A percentile compares a stretch with the other conserved stretches of the same genome.
Conservation (phyloP, 2,329 filamentous ascomycete species). For the Claviceps humidiphila region DNA sequence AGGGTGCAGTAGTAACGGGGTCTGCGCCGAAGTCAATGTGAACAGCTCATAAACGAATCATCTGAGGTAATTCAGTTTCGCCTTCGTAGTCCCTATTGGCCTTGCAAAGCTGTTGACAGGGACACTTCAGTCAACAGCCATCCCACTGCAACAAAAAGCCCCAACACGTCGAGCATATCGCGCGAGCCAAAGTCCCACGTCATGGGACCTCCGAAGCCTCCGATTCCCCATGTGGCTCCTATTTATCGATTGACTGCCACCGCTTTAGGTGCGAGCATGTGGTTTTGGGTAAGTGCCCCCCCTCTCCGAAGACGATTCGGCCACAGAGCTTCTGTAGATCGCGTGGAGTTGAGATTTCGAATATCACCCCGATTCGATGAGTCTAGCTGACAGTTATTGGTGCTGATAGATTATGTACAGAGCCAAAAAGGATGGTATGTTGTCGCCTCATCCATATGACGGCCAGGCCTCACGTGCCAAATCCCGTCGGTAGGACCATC, state of each 20-base stretch:
- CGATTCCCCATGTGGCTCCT: slow-evolving; percentile 35
- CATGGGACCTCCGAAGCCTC: slow-evolving; percentile 25
- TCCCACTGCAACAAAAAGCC: not conserved
- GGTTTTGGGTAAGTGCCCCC: slow-evolving; percentile 74
- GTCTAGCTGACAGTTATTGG: not conserved
- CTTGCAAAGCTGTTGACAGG: not conserved
- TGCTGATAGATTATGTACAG: slow-evolving; percentile 72
- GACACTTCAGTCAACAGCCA: not conserved
- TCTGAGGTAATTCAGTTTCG: not conserved
- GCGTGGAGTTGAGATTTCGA: too few species aligned
- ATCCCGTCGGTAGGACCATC: not conserved
- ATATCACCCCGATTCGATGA: not conserved
- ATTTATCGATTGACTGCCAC: slow-evolving; percentile 80
- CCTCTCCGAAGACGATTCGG: not conserved
- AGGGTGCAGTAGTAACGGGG: not conserved
- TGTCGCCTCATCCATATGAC: not conserved
- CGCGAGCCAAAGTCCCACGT: not conserved
- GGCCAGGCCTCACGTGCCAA: not conserved
- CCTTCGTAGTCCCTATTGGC: not conserved
- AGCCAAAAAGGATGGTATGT: slow-evolving; percentile 79
- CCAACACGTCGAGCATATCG: not conserved
- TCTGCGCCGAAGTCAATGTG: not conserved
- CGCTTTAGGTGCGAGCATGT: slow-evolving; percentile 88
- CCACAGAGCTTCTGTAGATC: not conserved
- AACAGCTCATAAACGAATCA: not conserved